Percentiles rank a stretch among this genome's conserved stretches.
Conservation (phyloP, 208 protist species). For the Acanthamoeba castellanii region DNA sequence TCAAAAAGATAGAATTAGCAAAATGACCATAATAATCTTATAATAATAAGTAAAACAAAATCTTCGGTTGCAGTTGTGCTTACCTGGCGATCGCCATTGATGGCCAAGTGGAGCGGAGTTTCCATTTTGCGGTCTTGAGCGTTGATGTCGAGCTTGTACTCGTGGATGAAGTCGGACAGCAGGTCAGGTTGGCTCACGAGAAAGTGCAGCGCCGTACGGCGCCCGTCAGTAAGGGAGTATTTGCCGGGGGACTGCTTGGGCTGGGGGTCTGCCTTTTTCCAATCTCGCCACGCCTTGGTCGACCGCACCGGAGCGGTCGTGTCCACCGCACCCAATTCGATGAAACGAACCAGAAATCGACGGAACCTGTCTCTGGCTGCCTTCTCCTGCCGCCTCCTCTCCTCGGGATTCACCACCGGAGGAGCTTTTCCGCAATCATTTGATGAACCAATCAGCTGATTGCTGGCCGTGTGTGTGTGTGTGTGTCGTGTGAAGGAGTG, state of each 20-base stretch:
- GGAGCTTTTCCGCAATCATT: no score
- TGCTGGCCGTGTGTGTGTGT: no score
- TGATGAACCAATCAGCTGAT: no score
- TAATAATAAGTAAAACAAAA: background rate
- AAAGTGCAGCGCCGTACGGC: slow-evolving; percentile 48
- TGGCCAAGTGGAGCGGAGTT: slow-evolving; percentile 44
- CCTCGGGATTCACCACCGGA: background rate
- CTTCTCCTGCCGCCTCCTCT: background rate
- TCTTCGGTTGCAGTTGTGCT: background rate
- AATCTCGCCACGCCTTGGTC: background rate
- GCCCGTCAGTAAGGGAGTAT: background rate
- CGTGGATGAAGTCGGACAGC: background rate
- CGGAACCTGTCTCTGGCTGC: background rate
- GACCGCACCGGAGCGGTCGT: background rate
- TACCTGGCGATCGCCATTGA: background rate
- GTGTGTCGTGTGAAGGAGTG: no score
- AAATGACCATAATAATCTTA: no score
- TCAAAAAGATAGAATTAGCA: background rate
- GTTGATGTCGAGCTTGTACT: slow-evolving; percentile 37
- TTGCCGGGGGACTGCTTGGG: background rate
- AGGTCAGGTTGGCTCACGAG: slow-evolving; percentile 15
- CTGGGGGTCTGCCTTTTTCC: background rate
- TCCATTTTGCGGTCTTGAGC: background rate
- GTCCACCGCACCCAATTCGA: background rate
- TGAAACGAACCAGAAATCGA: background rate